Evolutionary conservation across 331 rosid genomes (phyloP).

Genomic region (Acacia concinna): DNA sequence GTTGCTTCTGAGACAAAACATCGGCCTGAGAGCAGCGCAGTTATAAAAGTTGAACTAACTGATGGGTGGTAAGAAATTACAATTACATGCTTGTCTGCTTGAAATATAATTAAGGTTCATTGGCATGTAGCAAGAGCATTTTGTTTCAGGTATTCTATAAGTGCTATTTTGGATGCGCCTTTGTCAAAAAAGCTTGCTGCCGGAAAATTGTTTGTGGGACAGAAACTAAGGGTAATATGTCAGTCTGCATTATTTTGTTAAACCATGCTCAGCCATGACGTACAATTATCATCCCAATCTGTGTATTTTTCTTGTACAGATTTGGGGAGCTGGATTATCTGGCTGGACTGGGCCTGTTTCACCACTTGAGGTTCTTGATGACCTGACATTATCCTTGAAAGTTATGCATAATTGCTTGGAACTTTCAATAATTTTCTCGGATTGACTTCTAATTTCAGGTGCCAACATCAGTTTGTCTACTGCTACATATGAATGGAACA

Average conservation of each 20-base stretch:
- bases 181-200: constrained; percentile 42
- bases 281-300: constrained; percentile 9
- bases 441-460: too few species aligned
- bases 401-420: not conserved
- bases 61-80: constrained; percentile 56
- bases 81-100: constrained; percentile 4
- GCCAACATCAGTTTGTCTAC: too few species aligned
- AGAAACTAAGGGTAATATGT: constrained; percentile 74
- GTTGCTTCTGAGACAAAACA: constrained; percentile 6
- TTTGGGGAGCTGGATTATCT: constrained; percentile 81
- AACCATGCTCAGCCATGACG: constrained; percentile 17
- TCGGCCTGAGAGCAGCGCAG: constrained; percentile 37
- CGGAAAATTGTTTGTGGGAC: constrained; percentile 83
- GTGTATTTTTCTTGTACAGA: constrained; percentile 49
- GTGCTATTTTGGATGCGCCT: too few species aligned
- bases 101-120: constrained; percentile 27
- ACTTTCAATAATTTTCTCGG: not conserved
- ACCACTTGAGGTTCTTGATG: constrained; percentile 72
- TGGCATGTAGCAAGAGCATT: constrained; percentile 17
- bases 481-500: too few species aligned
- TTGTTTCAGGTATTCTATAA: too few species aligned
- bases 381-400: constrained; percentile 22
- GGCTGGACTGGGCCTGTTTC: constrained; percentile 83
- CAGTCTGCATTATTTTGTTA: constrained; percentile 1
- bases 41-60: constrained; percentile 66